Conservation (phyloP, 2,329 filamentous ascomycete genomes). For the Chaetomiaceae sp. region DNA sequence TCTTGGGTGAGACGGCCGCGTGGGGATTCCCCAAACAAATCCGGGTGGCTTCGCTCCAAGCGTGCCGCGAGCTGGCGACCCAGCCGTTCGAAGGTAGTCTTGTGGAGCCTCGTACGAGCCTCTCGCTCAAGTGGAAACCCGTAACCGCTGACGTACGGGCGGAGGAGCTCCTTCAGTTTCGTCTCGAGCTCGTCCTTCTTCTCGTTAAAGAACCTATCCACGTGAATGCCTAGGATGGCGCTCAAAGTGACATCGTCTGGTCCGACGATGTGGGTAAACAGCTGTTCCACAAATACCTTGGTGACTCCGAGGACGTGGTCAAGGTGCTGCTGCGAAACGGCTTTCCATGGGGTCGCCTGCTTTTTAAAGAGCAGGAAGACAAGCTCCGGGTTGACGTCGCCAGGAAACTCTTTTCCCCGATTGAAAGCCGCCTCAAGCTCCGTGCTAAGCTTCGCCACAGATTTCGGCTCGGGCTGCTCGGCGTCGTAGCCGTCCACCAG, state of each 20-base stretch:
- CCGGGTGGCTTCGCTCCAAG: background rate
- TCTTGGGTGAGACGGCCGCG: background rate
- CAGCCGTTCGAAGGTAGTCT: background rate
- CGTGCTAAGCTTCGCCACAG: slow-evolving; percentile 12
- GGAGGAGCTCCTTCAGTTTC: slow-evolving; percentile 37
- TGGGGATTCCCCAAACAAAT: background rate
- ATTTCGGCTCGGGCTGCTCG: slow-evolving; percentile 24
- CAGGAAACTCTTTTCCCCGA: slow-evolving; percentile 37
- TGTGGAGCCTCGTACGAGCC: background rate
- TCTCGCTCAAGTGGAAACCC: slow-evolving; percentile 30
- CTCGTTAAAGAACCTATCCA: slow-evolving; percentile 21
- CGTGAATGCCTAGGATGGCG: slow-evolving; percentile 19
- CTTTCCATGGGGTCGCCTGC: slow-evolving; percentile 35
- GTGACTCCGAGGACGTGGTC: slow-evolving; percentile 25
- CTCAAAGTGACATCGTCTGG: slow-evolving; percentile 21
- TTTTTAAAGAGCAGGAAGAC: slow-evolving; percentile 35
- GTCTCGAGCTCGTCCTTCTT: slow-evolving; percentile 25
- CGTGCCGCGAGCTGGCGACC: background rate
- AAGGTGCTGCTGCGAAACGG: slow-evolving; percentile 34
- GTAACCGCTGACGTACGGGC: slow-evolving; percentile 31
- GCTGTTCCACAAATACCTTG: slow-evolving; percentile 34
- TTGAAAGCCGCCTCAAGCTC: slow-evolving; percentile 33
- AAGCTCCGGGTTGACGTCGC: slow-evolving; percentile 32
- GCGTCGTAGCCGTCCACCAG: slow-evolving; percentile 30
- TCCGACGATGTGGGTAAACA: slow-evolving; percentile 31